Evolutionary conservation across 495 filamentous ascomycete genomes (phyloP).

Genomic region (Trichodelitschia bisporula): DNA sequence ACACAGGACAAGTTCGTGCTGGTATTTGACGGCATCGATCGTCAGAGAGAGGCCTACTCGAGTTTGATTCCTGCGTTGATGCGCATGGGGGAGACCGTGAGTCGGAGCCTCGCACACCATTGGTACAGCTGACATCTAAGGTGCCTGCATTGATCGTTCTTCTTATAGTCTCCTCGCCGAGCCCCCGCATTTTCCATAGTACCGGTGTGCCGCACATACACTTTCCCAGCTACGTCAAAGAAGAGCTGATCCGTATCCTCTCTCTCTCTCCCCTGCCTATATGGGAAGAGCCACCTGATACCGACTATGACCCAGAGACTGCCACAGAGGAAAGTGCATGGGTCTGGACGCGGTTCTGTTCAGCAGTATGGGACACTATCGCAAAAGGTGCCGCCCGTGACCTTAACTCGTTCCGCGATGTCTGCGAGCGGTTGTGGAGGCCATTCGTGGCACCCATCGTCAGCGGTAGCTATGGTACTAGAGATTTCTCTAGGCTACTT

Average conservation of each 20-base stretch:
- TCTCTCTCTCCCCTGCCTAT: conserved; percentile 22
- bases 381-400: conserved; percentile 38
- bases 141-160: conserved; percentile 58
- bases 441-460: conserved; percentile 42
- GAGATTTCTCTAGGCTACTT: conserved; percentile 63
- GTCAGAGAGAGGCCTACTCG: conserved; percentile 51
- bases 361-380: conserved; percentile 48
- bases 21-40: conserved; percentile 81
- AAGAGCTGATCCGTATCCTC: conserved; percentile 53
- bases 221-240: conserved; percentile 66
- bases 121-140: conserved; percentile 17
- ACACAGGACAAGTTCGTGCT: conserved; percentile 70
- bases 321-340: conserved; percentile 18
- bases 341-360: conserved; percentile 58
- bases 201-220: conserved; percentile 53
- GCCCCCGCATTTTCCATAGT: conserved; percentile 43
- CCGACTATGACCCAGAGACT: conserved; percentile 27
- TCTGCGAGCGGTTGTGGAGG: conserved; percentile 39
- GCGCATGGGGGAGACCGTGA: conserved; percentile 50
- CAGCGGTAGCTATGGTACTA: conserved; percentile 35
- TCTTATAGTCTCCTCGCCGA: conserved; percentile 51
- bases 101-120: conserved; percentile 9
- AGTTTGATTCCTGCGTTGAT: conserved; percentile 68
- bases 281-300: conserved; percentile 6
- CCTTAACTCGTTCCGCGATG: conserved; percentile 30